phyloP scores from a whole-genome alignment of 352 stramenopile species.

The Phytophthora tentaculata region DNA sequence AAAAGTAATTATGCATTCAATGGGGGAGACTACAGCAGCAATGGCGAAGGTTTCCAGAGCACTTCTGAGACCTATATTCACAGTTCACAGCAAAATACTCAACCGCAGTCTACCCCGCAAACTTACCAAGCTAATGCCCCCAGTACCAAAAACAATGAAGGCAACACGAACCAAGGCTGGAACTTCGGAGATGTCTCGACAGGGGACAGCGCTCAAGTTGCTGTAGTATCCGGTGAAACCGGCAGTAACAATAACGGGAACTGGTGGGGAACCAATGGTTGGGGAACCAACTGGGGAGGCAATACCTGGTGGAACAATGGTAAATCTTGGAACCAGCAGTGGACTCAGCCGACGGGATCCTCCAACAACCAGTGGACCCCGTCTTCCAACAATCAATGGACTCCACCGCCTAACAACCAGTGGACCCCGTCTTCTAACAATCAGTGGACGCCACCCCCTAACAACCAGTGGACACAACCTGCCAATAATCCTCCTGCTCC shows the following conservation, averaged over 20 bases:
- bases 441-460: constrained; percentile 7
- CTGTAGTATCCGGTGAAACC: constrained; percentile 11
- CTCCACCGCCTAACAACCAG: constrained; percentile 10
- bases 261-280: constrained; percentile 27
- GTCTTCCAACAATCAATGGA: constrained; percentile 12
- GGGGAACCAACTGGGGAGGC: constrained; percentile 8
- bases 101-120: constrained; percentile 13
- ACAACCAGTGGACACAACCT: constrained; percentile 16
- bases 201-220: constrained; percentile 25
- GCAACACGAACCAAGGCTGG: constrained; percentile 36
- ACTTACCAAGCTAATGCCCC: constrained; percentile 29
- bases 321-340: constrained; percentile 14
- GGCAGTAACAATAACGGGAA: constrained; percentile 19
- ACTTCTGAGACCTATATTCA: constrained; percentile 18
- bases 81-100: constrained; percentile 15
- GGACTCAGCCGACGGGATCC: constrained; percentile 6
- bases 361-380: constrained; percentile 18
- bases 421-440: constrained; percentile 14
- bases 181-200: constrained; percentile 36
- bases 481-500: constrained; percentile 9
- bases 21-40: constrained; percentile 21
- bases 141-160: constrained; percentile 27
- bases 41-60: constrained; percentile 10
- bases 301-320: constrained; percentile 1
- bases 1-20: constrained; percentile 28